Base-by-base conservation (phyloP, 140 eudicot species). In the Anethum foeniculum region DNA sequence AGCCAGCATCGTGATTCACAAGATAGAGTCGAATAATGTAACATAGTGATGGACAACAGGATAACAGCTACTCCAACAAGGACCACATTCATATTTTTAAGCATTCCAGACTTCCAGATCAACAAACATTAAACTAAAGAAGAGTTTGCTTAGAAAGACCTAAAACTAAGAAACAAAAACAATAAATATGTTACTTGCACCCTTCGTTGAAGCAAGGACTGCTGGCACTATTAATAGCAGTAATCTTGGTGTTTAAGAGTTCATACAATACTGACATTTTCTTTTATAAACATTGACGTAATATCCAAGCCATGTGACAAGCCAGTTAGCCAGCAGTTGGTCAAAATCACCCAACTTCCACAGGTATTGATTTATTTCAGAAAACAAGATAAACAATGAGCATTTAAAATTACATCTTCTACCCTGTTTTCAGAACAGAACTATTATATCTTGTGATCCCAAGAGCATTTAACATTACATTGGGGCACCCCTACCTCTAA, bases 251-350 rank as follows among this genome's bases (percentile, higher is more conserved):
- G 75, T 25, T 62, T 9, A 79, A 79, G 75, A 38, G 14, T 79
- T 16, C 75, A 60, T 60, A 41, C 41, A 43, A 25, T 25, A 47
- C 39, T 58, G 51, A 58, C 46, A 9, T 10, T 9, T 60, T 0
- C 38, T 34, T 25, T 62, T 25, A 62, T 9, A 60, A 62, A 62
- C 69, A 68, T 32, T 32, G 23, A 14, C 41, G 44, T 68, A 28
- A 32, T 68, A 68, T 68, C 43, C n/a, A 68, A 68, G 74, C 44
- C 44, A 67, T 30, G 73, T 67, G 73, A 67, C 73, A 67, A 67
- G 73, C 73, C 38, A 34, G 38, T 34, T 34, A 34, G 38, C 38
- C 74, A 68, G 74, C 74, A 68, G 74, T 68, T 68, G 43, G 74
- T 68, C 74, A 68, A 68, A 1, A 30, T 65, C 41, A 67, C 74